Evolutionary conservation across 208 protist genomes (phyloP).

Genomic region (Acanthamoeba triangularis): DNA sequence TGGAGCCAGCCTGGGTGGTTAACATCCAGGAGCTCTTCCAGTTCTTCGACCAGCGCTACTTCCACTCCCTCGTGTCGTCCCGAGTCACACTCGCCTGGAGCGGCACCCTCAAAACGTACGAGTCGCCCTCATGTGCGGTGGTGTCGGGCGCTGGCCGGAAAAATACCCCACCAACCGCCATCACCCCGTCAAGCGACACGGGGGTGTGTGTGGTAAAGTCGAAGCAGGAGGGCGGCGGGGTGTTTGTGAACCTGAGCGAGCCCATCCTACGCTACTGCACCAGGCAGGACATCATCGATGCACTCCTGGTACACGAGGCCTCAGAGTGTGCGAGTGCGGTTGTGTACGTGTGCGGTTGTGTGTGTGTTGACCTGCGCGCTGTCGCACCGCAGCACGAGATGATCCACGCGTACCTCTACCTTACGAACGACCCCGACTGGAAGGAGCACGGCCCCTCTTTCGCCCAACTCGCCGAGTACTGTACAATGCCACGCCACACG

Average conservation of each 20-base stretch:
- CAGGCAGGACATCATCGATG: background rate
- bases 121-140: background rate
- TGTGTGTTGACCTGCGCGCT: too few species aligned
- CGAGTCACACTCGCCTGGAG: background rate
- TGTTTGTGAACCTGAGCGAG: constrained; percentile 10
- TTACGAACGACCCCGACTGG: background rate
- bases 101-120: background rate
- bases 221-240: background rate
- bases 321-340: background rate
- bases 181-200: background rate
- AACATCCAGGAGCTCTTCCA: background rate
- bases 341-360: background rate
- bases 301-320: background rate
- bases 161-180: too few species aligned
- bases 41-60: background rate
- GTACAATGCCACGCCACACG: background rate
- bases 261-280: background rate
- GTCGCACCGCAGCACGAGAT: background rate
- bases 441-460: background rate
- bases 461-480: background rate
- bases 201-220: background rate
- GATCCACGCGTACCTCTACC: constrained; percentile 48
- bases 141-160: too few species aligned
- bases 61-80: background rate
- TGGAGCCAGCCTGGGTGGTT: background rate